Evolutionary conservation across 495 filamentous ascomycete genomes (phyloP), one percentile per base, ranked within the genome.

Genomic region (Aspergillus homomorphus): DNA sequence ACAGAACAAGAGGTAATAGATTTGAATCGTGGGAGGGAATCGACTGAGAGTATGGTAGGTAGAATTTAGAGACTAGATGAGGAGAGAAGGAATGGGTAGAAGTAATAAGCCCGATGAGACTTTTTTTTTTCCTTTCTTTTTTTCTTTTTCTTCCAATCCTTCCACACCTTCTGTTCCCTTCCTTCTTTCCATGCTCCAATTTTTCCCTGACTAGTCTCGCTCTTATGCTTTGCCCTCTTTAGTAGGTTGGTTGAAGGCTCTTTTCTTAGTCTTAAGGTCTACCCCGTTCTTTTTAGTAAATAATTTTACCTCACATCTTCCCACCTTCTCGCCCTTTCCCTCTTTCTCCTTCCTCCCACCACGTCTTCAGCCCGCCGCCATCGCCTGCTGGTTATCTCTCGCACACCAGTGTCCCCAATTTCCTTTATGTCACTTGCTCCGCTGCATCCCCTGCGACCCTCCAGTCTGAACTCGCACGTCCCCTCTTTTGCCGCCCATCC

Each of bases 351-450:
- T 62, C 21, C 24, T 48, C 59, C 53, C 56, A 33, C 57, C 19
- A 51, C 60, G 44, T 24, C 45, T 23, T 46, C 14, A 21, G 5
- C 45, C 18, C 24, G 14, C 21, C 46, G 23, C 20, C n/a, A 19
- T 48, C 46, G 26, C 66, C 63, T 64, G 62, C 67, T 71, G 62
- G 62, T 65, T 73, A 70, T 72, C 67, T 65, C 60, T 69, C n/a
- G n/a, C n/a, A n/a, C 65, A 69, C 60, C 68, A 62, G 69, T 69
- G 69, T 60, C 28, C n/a, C 63, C 66, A 65, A 65, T 77, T 77
- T 76, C 64, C 67, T 76, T 79, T 77, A 79, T 79, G 76, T 77
- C 75, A 77, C 69, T 62, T 65, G 59, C 51, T 62, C 48, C 48
- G 38, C 53, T 58, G 53, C 45, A 44, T 51, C 49, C 59, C 46